Evolutionary conservation across 2,329 filamentous ascomycete species (phyloP), one percentile per base, ranked within the genome.

Genomic region (Huntiella bhutanensis): DNA sequence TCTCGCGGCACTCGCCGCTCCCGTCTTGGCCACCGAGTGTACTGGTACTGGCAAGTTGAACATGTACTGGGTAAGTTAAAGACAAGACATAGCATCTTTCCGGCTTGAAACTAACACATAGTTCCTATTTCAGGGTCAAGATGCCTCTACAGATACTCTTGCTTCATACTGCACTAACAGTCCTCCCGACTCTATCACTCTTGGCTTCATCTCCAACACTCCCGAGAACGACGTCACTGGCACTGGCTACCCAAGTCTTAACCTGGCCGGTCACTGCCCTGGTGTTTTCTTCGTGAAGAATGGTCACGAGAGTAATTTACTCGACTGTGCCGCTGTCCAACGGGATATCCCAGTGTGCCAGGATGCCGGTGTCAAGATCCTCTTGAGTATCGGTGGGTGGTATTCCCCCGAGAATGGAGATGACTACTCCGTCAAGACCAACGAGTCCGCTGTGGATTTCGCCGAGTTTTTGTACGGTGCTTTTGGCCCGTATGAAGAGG

Each of bases 261-360:
- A 64, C 57, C 62, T 66, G 49, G 61, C 57, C 5, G 56, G 56
- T 16, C 61, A 64, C 54, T 65, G 63, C 51, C 58, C 57, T 34
- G 56, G 46, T 17, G 54, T 52, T 10, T 47, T 50, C 33, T 60
- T 52, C 50, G 48, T 48, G 40, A 54, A 55, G 19, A 19, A 53
- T 2, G 45, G 54, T 1, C 19, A 49, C 4, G 13, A 45, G 12
- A 59, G 61, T 8, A 51, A 57, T 11, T 56, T 65, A 16, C 55
- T 62, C 45, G 53, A 60, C 45, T 68, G 64, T 51, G 42, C 54
- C 4, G 47, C 46, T 5, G 59, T 68, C 36, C 58, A 62, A 52
- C 45, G 56, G 32, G 63, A 65, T 46, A 64, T 66, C 45, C 53
- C 58, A 19, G 60, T 61, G 53, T 68, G 65, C 55, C 61, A 65